Evolutionary conservation across 2,329 filamentous ascomycete genomes (phyloP).

Genomic region (Diaporthe batatas): DNA sequence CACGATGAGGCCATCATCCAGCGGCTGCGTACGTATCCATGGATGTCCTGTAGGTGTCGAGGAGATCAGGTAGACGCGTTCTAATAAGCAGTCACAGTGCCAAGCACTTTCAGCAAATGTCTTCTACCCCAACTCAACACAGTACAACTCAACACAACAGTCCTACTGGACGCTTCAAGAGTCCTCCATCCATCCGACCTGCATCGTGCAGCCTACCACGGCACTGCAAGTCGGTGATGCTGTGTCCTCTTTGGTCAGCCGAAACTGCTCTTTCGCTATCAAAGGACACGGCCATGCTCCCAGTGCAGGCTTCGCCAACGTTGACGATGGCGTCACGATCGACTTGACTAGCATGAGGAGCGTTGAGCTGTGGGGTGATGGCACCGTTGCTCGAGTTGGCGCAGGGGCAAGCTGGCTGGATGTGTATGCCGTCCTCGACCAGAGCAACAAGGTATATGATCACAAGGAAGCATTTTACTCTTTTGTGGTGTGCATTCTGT

Average conservation of each 20-base stretch:
- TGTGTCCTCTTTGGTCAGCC: slow-evolving; percentile 16
- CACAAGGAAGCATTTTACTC: background rate
- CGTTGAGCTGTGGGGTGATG: slow-evolving; percentile 13
- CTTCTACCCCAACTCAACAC: slow-evolving; percentile 19
- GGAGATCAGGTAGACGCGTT: background rate
- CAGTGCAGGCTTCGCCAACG: slow-evolving; percentile 30
- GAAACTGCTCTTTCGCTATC: slow-evolving; percentile 29
- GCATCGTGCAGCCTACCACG: slow-evolving; percentile 20
- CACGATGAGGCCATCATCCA: slow-evolving; percentile 6
- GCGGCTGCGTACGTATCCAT: slow-evolving; percentile 20
- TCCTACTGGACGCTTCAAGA: slow-evolving; percentile 33
- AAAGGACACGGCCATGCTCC: slow-evolving; percentile 31
- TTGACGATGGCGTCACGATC: slow-evolving; percentile 31
- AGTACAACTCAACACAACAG: slow-evolving; percentile 24
- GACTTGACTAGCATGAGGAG: slow-evolving; percentile 27
- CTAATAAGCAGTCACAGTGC: slow-evolving; percentile 18
- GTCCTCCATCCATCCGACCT: slow-evolving; percentile 6
- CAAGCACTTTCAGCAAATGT: slow-evolving; percentile 19
- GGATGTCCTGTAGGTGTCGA: too few relatives aligned
- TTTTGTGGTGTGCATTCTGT: background rate
- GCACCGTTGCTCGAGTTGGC: slow-evolving; percentile 8
- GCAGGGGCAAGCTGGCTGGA: slow-evolving; percentile 24
- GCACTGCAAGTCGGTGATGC: slow-evolving; percentile 15
- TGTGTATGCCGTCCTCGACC: slow-evolving; percentile 15
- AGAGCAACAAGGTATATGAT: slow-evolving; percentile 26